Conservation (phyloP, 1,139 yeast genomes). For the Groenewaldozyma sp. region DNA sequence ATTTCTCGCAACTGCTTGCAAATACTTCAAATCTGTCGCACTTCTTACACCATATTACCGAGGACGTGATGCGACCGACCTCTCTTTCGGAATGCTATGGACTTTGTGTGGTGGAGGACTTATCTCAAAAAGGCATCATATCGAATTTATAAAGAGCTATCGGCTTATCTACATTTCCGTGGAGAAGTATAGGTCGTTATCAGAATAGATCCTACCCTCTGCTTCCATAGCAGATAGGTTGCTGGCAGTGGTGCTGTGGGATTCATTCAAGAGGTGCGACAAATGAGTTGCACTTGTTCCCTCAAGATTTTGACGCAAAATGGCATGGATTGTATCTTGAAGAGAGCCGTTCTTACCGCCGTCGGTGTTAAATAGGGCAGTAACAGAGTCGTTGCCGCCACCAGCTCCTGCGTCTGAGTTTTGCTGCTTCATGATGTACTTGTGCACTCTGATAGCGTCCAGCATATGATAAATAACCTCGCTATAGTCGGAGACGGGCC, state of each 20-base stretch:
- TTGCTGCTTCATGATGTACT: conserved; percentile 18
- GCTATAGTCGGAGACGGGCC: conserved; percentile 57
- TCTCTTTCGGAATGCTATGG: too few relatives aligned
- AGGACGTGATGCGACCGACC: too few relatives aligned
- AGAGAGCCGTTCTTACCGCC: conserved; percentile 1
- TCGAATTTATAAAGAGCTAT: too few relatives aligned
- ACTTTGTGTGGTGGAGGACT: too few relatives aligned
- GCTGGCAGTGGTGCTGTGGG: neutral
- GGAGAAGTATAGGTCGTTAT: too few relatives aligned
- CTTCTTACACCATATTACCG: too few relatives aligned
- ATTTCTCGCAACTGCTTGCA: too few relatives aligned
- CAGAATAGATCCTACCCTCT: neutral
- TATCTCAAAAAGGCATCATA: too few relatives aligned
- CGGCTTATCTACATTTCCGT: too few relatives aligned
- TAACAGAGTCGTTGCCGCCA: conserved; percentile 1
- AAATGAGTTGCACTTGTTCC: neutral
- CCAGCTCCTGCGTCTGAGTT: conserved; percentile 1
- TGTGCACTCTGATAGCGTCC: conserved; percentile 57
- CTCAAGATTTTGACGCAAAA: neutral
- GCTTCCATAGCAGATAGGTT: neutral
- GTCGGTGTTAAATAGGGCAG: neutral
- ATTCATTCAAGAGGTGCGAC: neutral
- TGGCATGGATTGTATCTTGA: neutral
- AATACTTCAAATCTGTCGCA: too few relatives aligned
- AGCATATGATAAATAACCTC: conserved; percentile 70